phyloP scores from a whole-genome alignment of 1,139 yeast species.

The Nakaseomyces delphensis region DNA sequence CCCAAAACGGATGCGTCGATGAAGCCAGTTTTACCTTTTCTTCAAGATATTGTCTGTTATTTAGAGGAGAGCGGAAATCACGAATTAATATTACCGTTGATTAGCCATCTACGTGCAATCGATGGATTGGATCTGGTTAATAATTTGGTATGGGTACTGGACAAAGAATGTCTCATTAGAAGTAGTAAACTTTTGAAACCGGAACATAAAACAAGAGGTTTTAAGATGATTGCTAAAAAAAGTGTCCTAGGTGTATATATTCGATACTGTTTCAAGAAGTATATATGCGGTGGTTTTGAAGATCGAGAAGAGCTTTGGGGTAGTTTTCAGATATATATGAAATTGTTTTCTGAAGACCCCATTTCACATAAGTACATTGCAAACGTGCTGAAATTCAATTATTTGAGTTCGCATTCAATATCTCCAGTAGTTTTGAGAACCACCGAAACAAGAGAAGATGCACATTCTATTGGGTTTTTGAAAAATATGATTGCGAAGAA shows the following conservation, averaged over 20 bases:
- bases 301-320: slow-evolving; percentile 17
- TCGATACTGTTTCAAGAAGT: slow-evolving; percentile 13
- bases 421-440: slow-evolving; percentile 1
- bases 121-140: slow-evolving; percentile 6
- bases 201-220: background rate
- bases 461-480: background rate
- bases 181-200: background rate
- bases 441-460: background rate
- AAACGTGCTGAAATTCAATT: background rate
- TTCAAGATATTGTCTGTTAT: slow-evolving; percentile 1
- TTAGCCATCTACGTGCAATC: slow-evolving; percentile 4
- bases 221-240: slow-evolving; percentile 11
- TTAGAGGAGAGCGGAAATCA: slow-evolving; percentile 1
- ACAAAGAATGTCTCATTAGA: slow-evolving; percentile 5
- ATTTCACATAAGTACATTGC: background rate
- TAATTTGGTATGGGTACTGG: slow-evolving; percentile 4
- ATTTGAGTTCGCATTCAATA: background rate
- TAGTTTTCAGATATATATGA: slow-evolving; percentile 11
- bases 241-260: slow-evolving; percentile 21
- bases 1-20: background rate
- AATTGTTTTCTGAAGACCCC: background rate
- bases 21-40: slow-evolving; percentile 6
- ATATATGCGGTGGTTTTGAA: slow-evolving; percentile 17
- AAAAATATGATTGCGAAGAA: background rate
- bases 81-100: slow-evolving; percentile 4